Conservation (phyloP, 1,284 basidiomycete genomes). For the Boletus smithii region DNA sequence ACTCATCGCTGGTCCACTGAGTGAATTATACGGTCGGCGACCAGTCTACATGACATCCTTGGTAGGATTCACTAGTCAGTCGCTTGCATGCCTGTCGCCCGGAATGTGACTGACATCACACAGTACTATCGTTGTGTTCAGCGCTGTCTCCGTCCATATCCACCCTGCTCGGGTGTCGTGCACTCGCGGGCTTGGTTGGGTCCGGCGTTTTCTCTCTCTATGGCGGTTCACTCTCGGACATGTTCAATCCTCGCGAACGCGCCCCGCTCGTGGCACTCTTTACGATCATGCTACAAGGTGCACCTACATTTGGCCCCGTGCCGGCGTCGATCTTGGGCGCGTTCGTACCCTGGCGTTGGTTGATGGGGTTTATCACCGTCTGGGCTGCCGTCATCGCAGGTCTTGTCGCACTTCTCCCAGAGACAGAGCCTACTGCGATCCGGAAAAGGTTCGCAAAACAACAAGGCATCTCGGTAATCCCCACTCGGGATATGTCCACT, state of each 20-base stretch:
- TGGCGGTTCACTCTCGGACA: conserved; percentile 28
- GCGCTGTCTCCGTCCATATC: conserved; percentile 23
- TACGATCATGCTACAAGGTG: conserved; percentile 29
- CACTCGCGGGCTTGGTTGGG: conserved; percentile 24
- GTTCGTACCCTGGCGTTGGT: conserved; percentile 28
- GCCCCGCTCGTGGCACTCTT: conserved; percentile 28
- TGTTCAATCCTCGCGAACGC: conserved; percentile 29
- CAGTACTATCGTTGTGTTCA: conserved; percentile 26
- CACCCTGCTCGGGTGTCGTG: conserved; percentile 17
- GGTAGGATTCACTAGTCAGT: conserved; percentile 26
- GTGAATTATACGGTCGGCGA: conserved; percentile 27
- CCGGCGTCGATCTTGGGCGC: conserved; percentile 24
- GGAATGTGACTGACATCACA: conserved; percentile 8
- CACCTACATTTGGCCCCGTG: conserved; percentile 29
- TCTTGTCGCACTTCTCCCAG: conserved; percentile 19
- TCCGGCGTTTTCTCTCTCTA: conserved; percentile 30
- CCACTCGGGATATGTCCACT: neutral
- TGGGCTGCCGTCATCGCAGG: conserved; percentile 23
- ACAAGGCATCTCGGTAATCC: neutral
- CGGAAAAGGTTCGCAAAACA: conserved; percentile 16
- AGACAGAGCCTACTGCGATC: conserved; percentile 25
- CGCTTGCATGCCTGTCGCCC: neutral
- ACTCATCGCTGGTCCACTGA: conserved; percentile 25
- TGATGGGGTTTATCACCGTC: conserved; percentile 23
- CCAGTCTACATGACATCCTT: conserved; percentile 24